Conservation (phyloP, 257 asterid species). For the Ballota nigra region DNA sequence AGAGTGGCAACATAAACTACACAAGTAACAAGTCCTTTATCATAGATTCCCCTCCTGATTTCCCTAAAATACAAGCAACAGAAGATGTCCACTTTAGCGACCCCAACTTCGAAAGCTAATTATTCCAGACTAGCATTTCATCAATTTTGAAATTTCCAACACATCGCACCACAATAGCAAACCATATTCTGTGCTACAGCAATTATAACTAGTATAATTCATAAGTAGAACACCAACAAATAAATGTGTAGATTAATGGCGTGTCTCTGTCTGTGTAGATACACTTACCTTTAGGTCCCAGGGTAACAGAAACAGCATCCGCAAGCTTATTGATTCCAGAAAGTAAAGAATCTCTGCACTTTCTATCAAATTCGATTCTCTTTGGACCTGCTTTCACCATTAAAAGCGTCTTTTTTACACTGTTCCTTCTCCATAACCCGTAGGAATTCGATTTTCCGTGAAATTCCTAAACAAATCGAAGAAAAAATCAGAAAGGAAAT, state of each 20-base stretch:
- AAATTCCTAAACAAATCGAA: conserved; percentile 34
- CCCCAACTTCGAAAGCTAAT: not conserved
- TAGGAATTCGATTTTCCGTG: conserved; percentile 31
- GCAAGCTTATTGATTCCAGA: conserved; percentile 92
- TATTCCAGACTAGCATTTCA: not conserved
- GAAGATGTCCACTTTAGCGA: not conserved
- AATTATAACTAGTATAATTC: not conserved
- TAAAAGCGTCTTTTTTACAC: conserved; percentile 24
- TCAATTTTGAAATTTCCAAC: not conserved
- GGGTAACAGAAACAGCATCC: conserved; percentile 91
- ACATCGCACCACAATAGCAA: not conserved
- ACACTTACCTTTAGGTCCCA: conserved; percentile 83
- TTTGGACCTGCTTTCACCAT: conserved; percentile 81
- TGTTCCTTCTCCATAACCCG: conserved; percentile 40
- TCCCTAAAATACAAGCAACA: not conserved
- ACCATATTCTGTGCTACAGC: not conserved
- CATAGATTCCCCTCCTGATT: not conserved
- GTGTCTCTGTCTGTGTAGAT: not conserved
- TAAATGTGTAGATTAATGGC: not conserved
- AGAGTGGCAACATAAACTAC: conserved; percentile 1
- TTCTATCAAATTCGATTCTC: conserved; percentile 68
- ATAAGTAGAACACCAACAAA: not conserved
- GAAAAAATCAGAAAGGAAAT: not conserved
- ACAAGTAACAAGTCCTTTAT: conserved; percentile 1
- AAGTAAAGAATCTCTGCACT: conserved; percentile 73